phyloP scores from a whole-genome alignment of 306 rosid species.

The Dalbergia oliveri region DNA sequence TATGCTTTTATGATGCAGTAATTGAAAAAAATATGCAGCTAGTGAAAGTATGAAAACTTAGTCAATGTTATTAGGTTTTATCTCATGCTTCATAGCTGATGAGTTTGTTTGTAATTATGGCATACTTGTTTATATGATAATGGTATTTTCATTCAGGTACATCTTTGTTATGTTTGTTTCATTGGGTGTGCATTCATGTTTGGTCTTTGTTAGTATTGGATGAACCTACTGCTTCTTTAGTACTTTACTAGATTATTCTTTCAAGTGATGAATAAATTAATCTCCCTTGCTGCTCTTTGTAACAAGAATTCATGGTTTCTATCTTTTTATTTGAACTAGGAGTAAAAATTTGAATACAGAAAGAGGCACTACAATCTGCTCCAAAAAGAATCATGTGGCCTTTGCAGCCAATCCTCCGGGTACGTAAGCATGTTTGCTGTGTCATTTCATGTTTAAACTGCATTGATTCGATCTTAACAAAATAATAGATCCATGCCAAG shows the following conservation, averaged over 20 bases:
- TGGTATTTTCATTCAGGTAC: no score
- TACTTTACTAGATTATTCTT: no score
- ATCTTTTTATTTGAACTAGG: conserved; percentile 44
- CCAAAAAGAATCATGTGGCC: conserved; percentile 29
- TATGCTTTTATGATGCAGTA: not conserved
- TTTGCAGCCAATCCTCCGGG: conserved; percentile 46
- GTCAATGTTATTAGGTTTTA: not conserved
- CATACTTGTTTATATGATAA: no score
- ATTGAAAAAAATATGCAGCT: not conserved
- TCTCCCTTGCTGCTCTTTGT: conserved; percentile 16
- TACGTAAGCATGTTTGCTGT: conserved; percentile 22
- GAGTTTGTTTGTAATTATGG: conserved; percentile 8
- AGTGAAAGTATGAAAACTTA: not conserved
- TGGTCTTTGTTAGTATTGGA: no score
- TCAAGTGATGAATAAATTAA: no score
- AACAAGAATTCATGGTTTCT: not conserved
- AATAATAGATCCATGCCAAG: not conserved
- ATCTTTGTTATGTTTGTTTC: no score
- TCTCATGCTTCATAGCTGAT: not conserved
- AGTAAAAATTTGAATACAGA: conserved; percentile 33
- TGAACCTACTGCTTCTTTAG: no score
- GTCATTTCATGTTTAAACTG: conserved; percentile 21
- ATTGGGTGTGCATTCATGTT: no score
- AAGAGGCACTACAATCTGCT: conserved; percentile 25
- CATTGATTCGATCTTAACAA: not conserved